Base-by-base conservation (phyloP, 352 stramenopile genomes). In the Phytophthora melonis region DNA sequence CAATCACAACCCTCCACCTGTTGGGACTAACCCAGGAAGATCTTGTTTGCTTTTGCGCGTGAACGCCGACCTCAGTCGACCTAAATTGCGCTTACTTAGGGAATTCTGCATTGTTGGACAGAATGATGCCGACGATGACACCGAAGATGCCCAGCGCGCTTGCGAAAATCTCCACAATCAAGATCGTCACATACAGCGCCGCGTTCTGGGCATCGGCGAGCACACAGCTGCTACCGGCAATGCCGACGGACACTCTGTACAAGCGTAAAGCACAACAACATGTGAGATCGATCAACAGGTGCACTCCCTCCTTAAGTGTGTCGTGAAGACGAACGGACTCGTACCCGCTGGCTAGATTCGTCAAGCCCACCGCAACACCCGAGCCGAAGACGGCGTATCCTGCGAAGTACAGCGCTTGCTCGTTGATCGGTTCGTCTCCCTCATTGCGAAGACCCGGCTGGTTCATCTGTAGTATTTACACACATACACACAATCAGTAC, bases 111-210 rank as follows among this genome's bases (percentile, higher is more conserved):
- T 98, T 97, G 87, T 99, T 99, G 74, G 93, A 98, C 79, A 99
- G 83, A 84, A 99, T 99, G 78, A 99, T 99, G 66, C 96, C 95
- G 34, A 99, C 97, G 78, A 99, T 99, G 62, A 99, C 97, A 54
- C 98, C 98, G 72, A 99, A 99, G 74, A 99, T 99, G 57, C 98
- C 98, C 58, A 99, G 84, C 23, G 98, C 98, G 73, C 93, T 99
- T 47, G 97, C 98, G 79, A 99, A 99, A 95, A 99, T 99, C 88
- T 99, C 97, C n/a, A 99, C 95, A 85, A 99, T 99, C 65, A 99
- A 88, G 85, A 99, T 99, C 84, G 99, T 99, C 52, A 99, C 98
- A 85, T 99, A 99, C 25, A 99, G 83, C 53, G 88, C 91, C 25
- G 94, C 87, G 85, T 99, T 98, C 84, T 99, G 98, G 45, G 98